phyloP scores from a whole-genome alignment of 2,329 filamentous ascomycete genomes.

The Calonectria montana region DNA sequence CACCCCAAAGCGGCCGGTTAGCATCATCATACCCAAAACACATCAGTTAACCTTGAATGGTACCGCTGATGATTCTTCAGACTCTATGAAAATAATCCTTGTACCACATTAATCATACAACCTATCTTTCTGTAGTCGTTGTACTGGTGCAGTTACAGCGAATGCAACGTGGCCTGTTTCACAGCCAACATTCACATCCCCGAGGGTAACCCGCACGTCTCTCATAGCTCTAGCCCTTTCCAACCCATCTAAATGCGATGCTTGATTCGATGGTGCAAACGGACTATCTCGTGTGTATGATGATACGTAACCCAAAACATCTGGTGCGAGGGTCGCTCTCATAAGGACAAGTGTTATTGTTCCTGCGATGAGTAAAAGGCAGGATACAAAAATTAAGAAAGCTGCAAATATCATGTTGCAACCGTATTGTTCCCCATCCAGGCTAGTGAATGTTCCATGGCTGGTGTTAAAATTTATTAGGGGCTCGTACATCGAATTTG shows the following conservation, averaged over 20 bases:
- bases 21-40: too few species aligned
- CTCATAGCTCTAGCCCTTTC: not conserved
- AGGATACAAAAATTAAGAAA: not conserved
- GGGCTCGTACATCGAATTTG: not conserved
- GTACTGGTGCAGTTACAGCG: not conserved
- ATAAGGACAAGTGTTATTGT: not conserved
- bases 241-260: not conserved
- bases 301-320: constrained; percentile 10
- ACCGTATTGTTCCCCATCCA: not conserved
- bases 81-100: not conserved
- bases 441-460: not conserved
- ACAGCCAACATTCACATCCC: not conserved
- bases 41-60: too few species aligned
- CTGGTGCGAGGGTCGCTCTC: constrained; percentile 11
- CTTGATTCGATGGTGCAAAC: not conserved
- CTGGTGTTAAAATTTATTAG: not conserved
- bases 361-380: not conserved
- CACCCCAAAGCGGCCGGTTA: too few species aligned
- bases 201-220: not conserved
- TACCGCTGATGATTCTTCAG: not conserved
- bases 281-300: constrained; percentile 5
- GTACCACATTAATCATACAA: not conserved
- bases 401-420: not conserved
- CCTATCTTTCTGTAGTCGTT: not conserved
- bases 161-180: constrained; percentile 6